Evolutionary conservation across 2,329 filamentous ascomycete genomes (phyloP).

Genomic region (Aspergillus unguis): DNA sequence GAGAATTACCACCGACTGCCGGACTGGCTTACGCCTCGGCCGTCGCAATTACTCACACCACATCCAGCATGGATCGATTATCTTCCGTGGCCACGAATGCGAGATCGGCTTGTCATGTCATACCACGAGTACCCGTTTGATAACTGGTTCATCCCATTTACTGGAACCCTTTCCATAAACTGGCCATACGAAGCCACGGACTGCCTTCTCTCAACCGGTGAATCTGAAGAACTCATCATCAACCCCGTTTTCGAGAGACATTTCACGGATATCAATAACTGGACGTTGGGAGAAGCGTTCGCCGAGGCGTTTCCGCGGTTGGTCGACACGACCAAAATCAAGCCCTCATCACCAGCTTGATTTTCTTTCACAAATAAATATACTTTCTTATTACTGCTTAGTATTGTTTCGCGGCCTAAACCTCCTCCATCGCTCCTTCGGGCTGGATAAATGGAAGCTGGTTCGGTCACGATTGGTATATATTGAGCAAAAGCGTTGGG

Average conservation of each 20-base stretch:
- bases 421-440: neutral
- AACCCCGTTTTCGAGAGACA: slow-evolving; percentile 86
- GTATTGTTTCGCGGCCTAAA: neutral
- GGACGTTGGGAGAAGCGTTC: slow-evolving; percentile 72
- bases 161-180: slow-evolving; percentile 69
- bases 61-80: slow-evolving; percentile 84
- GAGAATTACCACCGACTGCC: slow-evolving; percentile 79
- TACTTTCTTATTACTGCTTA: neutral
- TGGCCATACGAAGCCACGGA: slow-evolving; percentile 79
- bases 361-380: neutral
- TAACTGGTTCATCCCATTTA: slow-evolving; percentile 80
- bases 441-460: neutral
- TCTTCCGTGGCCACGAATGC: slow-evolving; percentile 73
- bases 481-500: neutral
- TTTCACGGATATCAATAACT: slow-evolving; percentile 70
- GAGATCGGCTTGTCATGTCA: slow-evolving; percentile 59
- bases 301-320: slow-evolving; percentile 61
- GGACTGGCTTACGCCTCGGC: slow-evolving; percentile 65
- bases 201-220: slow-evolving; percentile 56
- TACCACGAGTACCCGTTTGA: slow-evolving; percentile 65
- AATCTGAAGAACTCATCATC: slow-evolving; percentile 66
- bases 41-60: slow-evolving; percentile 61
- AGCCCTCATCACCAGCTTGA: slow-evolving; percentile 11
- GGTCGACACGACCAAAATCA: slow-evolving; percentile 40
- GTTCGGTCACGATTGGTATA: neutral